These are phyloP conservation scores for Holtermannia corniformis DNA, from an alignment of 768 basidiomycete species.

Conservation along the genomic window DNA sequence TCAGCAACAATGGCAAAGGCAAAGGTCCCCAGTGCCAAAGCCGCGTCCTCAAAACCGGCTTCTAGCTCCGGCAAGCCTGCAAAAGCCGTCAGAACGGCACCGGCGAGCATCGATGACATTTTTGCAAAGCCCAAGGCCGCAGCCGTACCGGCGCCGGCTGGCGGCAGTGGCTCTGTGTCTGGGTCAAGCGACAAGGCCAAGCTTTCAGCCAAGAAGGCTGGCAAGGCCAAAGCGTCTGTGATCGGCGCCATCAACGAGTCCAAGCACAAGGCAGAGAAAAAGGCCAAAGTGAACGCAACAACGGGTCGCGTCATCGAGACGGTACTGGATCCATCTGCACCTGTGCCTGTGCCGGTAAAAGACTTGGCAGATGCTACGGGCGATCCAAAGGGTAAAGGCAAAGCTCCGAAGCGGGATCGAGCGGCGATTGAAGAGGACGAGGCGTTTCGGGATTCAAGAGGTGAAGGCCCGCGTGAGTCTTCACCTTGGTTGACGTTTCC, in stretches of 20 bases:
- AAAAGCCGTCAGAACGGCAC: neutral
- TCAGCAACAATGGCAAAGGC: no score
- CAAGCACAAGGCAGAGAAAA: slow-evolving; percentile 2
- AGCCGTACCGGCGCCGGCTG: slow-evolving; percentile 1
- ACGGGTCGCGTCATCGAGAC: slow-evolving; percentile 7
- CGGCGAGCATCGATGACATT: slow-evolving; percentile 17
- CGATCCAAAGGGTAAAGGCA: slow-evolving; percentile 4
- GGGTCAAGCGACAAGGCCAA: neutral
- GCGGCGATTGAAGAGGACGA: slow-evolving; percentile 31
- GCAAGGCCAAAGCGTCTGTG: neutral
- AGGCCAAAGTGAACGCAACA: slow-evolving; percentile 1
- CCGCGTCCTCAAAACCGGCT: no score
- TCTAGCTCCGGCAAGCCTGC: no score
- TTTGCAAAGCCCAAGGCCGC: slow-evolving; percentile 6
- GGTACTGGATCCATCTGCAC: slow-evolving; percentile 13
- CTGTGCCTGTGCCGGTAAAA: slow-evolving; percentile 1
- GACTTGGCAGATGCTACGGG: neutral
- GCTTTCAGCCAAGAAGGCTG: neutral
- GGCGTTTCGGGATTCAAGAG: slow-evolving; percentile 37
- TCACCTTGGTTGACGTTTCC: neutral
- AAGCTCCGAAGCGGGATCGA: slow-evolving; percentile 12
- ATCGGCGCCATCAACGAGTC: neutral
- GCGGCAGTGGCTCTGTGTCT: slow-evolving; percentile 17
- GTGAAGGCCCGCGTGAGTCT: slow-evolving; percentile 31
- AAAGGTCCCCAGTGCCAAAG: no score